Base-by-base conservation (phyloP, 192 early-diverging fungal species). In the Entophlyctis luteolus region DNA sequence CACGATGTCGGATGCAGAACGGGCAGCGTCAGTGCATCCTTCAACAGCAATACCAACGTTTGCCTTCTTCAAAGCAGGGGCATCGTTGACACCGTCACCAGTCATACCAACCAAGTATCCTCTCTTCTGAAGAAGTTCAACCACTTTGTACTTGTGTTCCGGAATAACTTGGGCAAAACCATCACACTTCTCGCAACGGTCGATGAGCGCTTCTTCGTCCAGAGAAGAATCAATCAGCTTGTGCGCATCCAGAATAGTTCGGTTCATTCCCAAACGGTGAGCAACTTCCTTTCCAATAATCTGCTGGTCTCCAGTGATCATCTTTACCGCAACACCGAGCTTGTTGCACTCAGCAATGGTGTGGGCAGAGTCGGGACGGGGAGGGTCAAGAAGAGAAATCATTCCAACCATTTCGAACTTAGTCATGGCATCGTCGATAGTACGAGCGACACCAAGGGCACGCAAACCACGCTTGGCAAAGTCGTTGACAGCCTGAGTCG, bases 41-140 rank as follows among this genome's bases (percentile, higher is more conserved):
- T 93, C 87, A 49, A 98, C 93, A 45, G 95, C 95, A 77, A 98
- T 98, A 65, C 95, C 95, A 57, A 98, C 93, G 72, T 96, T 90
- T 59, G 93, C 93, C 84, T 96, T 96, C 80, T 97, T 97, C 28
- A 98, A 79, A 20, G 96, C 96, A 12, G 96, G 96, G 16, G 96
- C 96, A 76, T 98, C 96, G 75, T 98, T 98, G 50, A 95, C 92
- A 77, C 94, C 93, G 78, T 95, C 95, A 72, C 95, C 95, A 38
- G 94, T 96, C 94, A 98, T 96, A 71, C 91, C 93, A 39, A 92
- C 91, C n/a, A 93, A 78, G 75, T 90, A 87, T 46, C 89, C 92
- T 65, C 85, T 82, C 60, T 93, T 89, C 80, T 98, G 93, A 53
- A 98, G 79, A 35, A 94, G 73, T 81, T 95, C 91, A 23, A 98